A percentile compares a stretch with the other conserved stretches of the same genome.
Conservation (phyloP, 768 basidiomycete genomes). For the Leccinum subgranulosum region DNA sequence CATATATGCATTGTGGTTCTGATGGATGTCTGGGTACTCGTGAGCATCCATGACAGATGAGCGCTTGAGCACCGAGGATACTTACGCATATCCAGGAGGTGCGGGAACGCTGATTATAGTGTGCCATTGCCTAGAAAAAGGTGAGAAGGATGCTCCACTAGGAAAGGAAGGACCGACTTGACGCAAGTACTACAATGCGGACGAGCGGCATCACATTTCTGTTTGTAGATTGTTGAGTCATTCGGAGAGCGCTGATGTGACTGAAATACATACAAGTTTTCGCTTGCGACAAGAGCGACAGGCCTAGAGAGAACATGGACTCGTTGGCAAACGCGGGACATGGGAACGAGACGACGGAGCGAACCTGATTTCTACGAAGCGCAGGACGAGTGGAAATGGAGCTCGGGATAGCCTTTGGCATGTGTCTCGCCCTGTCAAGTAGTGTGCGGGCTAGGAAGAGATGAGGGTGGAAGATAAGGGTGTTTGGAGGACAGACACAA, state of each 20-base stretch:
- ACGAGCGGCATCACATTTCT: conserved; percentile 89
- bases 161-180: conserved; percentile 50
- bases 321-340: conserved; percentile 6
- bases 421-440: conserved; percentile 25
- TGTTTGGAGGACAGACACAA: neutral
- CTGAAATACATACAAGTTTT: conserved; percentile 61
- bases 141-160: conserved; percentile 6
- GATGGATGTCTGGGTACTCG: conserved; percentile 62
- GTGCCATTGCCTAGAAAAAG: conserved; percentile 65
- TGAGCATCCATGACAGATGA: conserved; percentile 1
- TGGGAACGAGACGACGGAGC: neutral
- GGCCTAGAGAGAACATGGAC: conserved; percentile 42
- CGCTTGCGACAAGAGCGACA: conserved; percentile 80
- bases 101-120: conserved; percentile 80
- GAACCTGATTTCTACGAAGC: conserved; percentile 76
- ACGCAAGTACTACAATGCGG: conserved; percentile 85
- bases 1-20: conserved; percentile 82
- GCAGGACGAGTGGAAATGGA: conserved; percentile 50
- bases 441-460: neutral
- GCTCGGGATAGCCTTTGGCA: conserved; percentile 63
- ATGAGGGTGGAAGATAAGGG: neutral
- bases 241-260: neutral
- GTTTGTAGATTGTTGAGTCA: conserved; percentile 7
- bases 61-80: neutral
- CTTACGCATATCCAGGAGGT: conserved; percentile 81